These are phyloP conservation scores for Periconia sp. DNA, from an alignment of 2,329 filamentous ascomycete genomes.

Conservation along the genomic window DNA sequence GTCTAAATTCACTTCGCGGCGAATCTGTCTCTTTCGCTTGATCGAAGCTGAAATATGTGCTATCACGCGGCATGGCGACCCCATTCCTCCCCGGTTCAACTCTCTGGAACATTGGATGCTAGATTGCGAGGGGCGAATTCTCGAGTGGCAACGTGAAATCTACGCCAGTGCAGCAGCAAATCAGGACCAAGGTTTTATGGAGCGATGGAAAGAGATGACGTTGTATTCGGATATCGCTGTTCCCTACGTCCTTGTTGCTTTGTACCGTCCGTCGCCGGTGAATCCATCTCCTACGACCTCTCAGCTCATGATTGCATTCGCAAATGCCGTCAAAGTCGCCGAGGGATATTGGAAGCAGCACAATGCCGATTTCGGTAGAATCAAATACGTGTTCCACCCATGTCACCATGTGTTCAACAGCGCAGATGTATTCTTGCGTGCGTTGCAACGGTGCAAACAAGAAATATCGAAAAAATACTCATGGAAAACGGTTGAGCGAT, in stretches of 20 bases:
- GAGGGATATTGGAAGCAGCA: slow-evolving; percentile 36
- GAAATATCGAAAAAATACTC: slow-evolving; percentile 30
- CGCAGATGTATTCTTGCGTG: slow-evolving; percentile 36
- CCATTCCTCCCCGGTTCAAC: slow-evolving; percentile 25
- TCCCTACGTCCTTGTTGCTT: slow-evolving; percentile 33
- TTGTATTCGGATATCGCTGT: slow-evolving; percentile 37
- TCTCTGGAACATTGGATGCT: slow-evolving; percentile 34
- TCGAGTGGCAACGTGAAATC: slow-evolving; percentile 35
- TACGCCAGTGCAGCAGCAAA: slow-evolving; percentile 31
- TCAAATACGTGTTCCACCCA: slow-evolving; percentile 43
- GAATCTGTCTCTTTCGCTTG: slow-evolving; percentile 37
- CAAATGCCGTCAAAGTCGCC: slow-evolving; percentile 34
- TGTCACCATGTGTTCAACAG: slow-evolving; percentile 39
- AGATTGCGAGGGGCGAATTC: slow-evolving; percentile 25
- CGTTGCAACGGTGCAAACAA: slow-evolving; percentile 32
- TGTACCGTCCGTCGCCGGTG: slow-evolving; percentile 32
- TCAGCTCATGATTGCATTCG: slow-evolving; percentile 31
- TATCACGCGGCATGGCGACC: slow-evolving; percentile 34
- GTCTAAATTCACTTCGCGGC: slow-evolving; percentile 38
- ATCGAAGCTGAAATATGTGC: slow-evolving; percentile 39
- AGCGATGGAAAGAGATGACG: slow-evolving; percentile 39
- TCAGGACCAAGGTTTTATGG: slow-evolving; percentile 23
- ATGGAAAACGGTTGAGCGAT: slow-evolving; percentile 30
- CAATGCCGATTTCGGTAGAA: slow-evolving; percentile 35
- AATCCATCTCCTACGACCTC: slow-evolving; percentile 27